A percentile compares a stretch with the other conserved stretches of the same genome.
Evolutionary conservation across 192 early-diverging fungal species (phyloP).

Genomic region (Mortierella hygrophila): DNA sequence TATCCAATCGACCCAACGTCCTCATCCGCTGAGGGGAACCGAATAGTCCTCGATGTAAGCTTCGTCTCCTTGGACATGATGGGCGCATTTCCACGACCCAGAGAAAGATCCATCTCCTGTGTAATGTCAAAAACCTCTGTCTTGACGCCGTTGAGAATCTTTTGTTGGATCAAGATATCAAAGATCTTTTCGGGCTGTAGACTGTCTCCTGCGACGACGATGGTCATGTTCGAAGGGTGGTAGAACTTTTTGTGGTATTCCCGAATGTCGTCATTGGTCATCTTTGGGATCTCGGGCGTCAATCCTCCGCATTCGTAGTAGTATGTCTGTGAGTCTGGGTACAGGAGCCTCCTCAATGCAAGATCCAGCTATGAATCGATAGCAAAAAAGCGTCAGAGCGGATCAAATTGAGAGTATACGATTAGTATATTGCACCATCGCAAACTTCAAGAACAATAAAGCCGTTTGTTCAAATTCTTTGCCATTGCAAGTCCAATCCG

Average conservation of each 20-base stretch:
- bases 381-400: not conserved
- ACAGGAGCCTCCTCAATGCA: conserved; percentile 64
- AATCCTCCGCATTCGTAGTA: conserved; percentile 82
- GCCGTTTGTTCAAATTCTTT: not conserved
- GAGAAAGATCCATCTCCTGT: conserved; percentile 50
- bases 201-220: conserved; percentile 71
- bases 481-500: conserved; percentile 11
- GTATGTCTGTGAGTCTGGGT: conserved; percentile 66
- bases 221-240: conserved; percentile 75
- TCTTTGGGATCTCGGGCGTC: conserved; percentile 75
- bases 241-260: conserved; percentile 85
- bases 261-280: conserved; percentile 82
- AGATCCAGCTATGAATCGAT: conserved; percentile 59
- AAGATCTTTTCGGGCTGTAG: conserved; percentile 66
- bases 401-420: not conserved
- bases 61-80: conserved; percentile 56
- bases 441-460: not conserved
- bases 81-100: conserved; percentile 58
- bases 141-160: conserved; percentile 16
- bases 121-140: conserved; percentile 23
- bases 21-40: conserved; percentile 74
- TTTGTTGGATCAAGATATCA: conserved; percentile 56
- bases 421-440: not conserved
- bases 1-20: conserved; percentile 73
- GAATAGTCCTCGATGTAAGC: conserved; percentile 62